A percentile compares a stretch with the other conserved stretches of the same genome.
Evolutionary conservation across 2,329 filamentous ascomycete genomes (phyloP).

Genomic region (Exophiala lecanii-corni): DNA sequence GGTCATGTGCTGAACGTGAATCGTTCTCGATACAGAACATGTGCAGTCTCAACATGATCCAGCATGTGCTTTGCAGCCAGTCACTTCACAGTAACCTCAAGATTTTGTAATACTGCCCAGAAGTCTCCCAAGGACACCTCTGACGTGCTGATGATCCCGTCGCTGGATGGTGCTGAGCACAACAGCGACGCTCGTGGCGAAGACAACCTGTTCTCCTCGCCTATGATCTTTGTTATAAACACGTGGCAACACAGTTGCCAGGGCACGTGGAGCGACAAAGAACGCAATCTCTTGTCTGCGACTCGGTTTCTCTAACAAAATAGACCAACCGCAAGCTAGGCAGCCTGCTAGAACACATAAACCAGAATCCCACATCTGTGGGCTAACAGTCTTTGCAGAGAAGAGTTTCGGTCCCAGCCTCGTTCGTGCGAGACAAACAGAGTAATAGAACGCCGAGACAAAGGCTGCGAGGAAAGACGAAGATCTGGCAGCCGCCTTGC

Average conservation of each 20-base stretch:
- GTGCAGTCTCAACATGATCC: no score
- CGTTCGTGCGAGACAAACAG: constrained; percentile 72
- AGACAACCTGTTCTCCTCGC: constrained; percentile 26
- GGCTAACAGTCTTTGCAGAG: constrained; percentile 47
- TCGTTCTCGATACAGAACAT: no score
- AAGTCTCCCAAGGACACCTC: constrained; percentile 24
- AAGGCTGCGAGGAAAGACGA: constrained; percentile 75
- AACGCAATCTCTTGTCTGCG: constrained; percentile 71
- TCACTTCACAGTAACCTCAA: no score
- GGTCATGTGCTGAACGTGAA: no score
- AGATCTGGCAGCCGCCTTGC: constrained; percentile 61
- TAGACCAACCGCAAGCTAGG: constrained; percentile 74
- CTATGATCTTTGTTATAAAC: constrained; percentile 52
- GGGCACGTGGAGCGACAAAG: constrained; percentile 74
- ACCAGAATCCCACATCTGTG: constrained; percentile 53
- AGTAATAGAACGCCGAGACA: constrained; percentile 77
- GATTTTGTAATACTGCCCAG: constrained; percentile 24
- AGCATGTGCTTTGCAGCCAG: no score
- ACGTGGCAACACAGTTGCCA: constrained; percentile 69
- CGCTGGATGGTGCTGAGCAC: constrained; percentile 16
- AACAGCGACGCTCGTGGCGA: constrained; percentile 25
- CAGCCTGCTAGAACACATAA: constrained; percentile 70
- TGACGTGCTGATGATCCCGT: constrained; percentile 12
- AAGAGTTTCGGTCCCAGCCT: constrained; percentile 67
- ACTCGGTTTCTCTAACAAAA: constrained; percentile 62